These are phyloP conservation scores for Fusarium gaditjirri DNA, from an alignment of 2,329 filamentous ascomycete genomes.

Conservation along the genomic window DNA sequence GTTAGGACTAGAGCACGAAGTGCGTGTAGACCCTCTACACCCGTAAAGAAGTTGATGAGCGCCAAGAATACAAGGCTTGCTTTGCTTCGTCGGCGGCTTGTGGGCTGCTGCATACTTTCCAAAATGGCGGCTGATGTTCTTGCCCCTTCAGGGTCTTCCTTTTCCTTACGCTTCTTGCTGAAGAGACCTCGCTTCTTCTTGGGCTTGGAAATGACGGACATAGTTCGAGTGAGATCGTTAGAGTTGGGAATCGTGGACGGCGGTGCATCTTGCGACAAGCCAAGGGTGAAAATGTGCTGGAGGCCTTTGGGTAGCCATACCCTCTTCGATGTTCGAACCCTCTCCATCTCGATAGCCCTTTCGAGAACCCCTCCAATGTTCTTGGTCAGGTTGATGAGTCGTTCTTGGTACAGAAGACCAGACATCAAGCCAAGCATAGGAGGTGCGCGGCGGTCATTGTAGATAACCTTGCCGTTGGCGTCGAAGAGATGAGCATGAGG, in stretches of 20 bases:
- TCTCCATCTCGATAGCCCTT: slow-evolving; percentile 2
- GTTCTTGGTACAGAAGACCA: slow-evolving; percentile 10
- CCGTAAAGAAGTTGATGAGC: slow-evolving; percentile 11
- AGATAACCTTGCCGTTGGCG: slow-evolving; percentile 3
- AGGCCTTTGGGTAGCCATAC: slow-evolving; percentile 15
- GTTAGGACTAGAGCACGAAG: slow-evolving; percentile 3
- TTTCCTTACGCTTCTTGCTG: slow-evolving; percentile 1
- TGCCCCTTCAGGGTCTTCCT: not conserved
- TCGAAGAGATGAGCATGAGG: slow-evolving; percentile 19
- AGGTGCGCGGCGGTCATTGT: not conserved
- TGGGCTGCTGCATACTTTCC: slow-evolving; percentile 8
- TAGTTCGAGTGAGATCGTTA: slow-evolving; percentile 1
- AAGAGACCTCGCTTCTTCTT: slow-evolving; percentile 9
- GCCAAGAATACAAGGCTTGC: slow-evolving; percentile 2
- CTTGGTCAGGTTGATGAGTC: slow-evolving; percentile 10
- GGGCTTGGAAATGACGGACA: slow-evolving; percentile 4
- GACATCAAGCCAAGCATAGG: slow-evolving; percentile 16
- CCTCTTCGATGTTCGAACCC: not conserved
- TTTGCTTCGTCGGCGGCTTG: slow-evolving; percentile 8
- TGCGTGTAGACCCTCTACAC: slow-evolving; percentile 8
- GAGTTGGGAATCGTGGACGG: slow-evolving; percentile 5
- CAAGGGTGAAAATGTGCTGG: slow-evolving; percentile 2
- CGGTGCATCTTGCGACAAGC: slow-evolving; percentile 7
- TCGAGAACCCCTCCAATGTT: not conserved
- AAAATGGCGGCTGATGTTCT: not conserved